Conservation (phyloP, 371 early-diverging fungal species). For the Gilbertella persicaria region DNA sequence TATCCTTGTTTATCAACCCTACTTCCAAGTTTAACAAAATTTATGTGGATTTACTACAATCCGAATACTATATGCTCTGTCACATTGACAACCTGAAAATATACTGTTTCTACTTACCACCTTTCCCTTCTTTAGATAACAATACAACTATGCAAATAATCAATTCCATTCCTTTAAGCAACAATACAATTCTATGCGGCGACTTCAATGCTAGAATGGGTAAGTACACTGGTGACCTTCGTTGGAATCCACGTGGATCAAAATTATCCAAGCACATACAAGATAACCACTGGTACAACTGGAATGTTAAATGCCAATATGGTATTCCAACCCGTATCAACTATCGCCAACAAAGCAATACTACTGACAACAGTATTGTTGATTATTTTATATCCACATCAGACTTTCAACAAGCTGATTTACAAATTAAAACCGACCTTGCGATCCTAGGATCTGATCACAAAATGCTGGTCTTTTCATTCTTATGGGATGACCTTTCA, state of each 20-base stretch:
- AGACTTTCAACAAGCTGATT: too few species aligned
- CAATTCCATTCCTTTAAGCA: not conserved
- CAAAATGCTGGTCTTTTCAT: not conserved
- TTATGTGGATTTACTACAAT: not conserved
- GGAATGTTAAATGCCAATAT: not conserved
- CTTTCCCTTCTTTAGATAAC: not conserved
- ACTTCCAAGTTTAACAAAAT: not conserved
- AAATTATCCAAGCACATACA: too few species aligned
- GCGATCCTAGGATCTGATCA: too few species aligned
- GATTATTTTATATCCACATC: too few species aligned
- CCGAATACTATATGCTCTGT: not conserved
- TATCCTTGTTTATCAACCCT: conserved; percentile 3
- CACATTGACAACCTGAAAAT: not conserved
- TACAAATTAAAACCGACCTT: too few species aligned
- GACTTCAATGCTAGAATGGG: too few species aligned
- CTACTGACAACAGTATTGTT: too few species aligned
- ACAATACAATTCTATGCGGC: too few species aligned
- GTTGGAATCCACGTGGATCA: too few species aligned
- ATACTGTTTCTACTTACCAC: not conserved
- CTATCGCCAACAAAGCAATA: too few species aligned
- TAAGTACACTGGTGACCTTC: too few species aligned
- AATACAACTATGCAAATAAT: not conserved
- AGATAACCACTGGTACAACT: not conserved
- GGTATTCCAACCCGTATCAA: too few species aligned
- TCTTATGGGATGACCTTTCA: not conserved